phyloP scores from a whole-genome alignment of 1,139 yeast species.

The Pichia inconspicua region DNA sequence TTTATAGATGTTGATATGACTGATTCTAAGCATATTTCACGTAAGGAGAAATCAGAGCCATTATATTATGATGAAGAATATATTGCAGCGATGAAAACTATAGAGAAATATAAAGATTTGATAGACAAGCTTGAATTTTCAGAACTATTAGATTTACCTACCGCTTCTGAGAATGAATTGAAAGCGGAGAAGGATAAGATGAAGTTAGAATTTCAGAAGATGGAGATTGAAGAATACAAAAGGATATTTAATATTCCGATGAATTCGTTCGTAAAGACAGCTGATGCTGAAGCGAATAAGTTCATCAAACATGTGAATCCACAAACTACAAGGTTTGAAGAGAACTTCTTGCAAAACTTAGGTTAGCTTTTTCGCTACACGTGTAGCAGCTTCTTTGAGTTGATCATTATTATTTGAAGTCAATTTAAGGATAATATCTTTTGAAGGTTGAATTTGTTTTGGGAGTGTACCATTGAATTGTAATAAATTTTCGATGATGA shows the following conservation, averaged over 20 bases:
- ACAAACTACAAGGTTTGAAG: conserved; percentile 20
- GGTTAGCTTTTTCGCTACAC: neutral
- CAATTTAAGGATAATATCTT: neutral
- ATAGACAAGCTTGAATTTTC: conserved; percentile 12
- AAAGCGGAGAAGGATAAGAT: conserved; percentile 12
- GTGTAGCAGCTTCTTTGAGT: neutral
- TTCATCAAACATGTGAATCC: conserved; percentile 20
- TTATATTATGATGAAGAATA: conserved; percentile 31
- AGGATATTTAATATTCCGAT: conserved; percentile 14
- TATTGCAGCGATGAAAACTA: conserved; percentile 39
- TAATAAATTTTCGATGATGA: conserved; percentile 2
- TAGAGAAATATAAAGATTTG: conserved; percentile 27
- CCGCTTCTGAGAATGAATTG: conserved; percentile 14
- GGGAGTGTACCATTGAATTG: neutral
- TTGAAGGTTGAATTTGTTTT: conserved; percentile 1
- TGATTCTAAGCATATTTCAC: conserved; percentile 29
- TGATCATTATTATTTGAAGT: conserved; percentile 5
- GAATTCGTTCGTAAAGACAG: conserved; percentile 20
- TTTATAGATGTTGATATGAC: conserved; percentile 31
- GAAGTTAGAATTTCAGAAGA: conserved; percentile 6
- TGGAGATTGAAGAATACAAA: conserved; percentile 8
- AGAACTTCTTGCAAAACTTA: conserved; percentile 11
- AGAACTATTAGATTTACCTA: conserved; percentile 14
- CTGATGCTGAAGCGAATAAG: conserved; percentile 12
- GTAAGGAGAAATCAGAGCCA: conserved; percentile 29